Base-by-base conservation (phyloP, 805 yeast genomes). In the Candida golubevii region DNA sequence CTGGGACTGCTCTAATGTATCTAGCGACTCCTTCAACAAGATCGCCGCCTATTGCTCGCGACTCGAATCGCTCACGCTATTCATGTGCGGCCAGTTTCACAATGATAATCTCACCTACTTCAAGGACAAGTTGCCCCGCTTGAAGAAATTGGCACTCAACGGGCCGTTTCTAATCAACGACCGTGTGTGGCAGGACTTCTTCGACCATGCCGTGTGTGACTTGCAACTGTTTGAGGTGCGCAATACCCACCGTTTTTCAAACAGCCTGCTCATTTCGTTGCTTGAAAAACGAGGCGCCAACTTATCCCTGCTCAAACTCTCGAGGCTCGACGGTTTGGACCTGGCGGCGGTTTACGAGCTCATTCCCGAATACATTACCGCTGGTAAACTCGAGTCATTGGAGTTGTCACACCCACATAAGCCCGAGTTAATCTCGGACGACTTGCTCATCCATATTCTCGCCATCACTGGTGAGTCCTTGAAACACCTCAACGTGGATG, bases 21-120 rank as follows among this genome's bases (percentile, higher is more conserved):
- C 80, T 23, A 73, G 75, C 34, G 83, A 78, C 48, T 77, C 93
- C 0, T 74, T 83, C 48, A 76, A 78, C 54, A 73, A 80, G 50
- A 79, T 93, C 33, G 89, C 90, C 0, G 72, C 95, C 0, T 84
- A 68, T 59, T 87, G 96, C 53, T 96, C 97, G 0, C 72, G 82
- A 26, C 49, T 93, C 4, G 81, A 77, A 51, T 62, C 71, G 1
- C 61, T 93, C 36, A 83, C 83, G 0, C 67, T 93, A 36, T 80
- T 81, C 46, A 91, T 90, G 97, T 91, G 98, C 69, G 99, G 99
- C 5, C 90, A 86, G 54, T 66, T 93, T 34, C 88, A 85, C 54
- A 86, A 86, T 59, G 89, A 83, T 50, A 83, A 85, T 45, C 61
- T 93, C 46, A 59, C 69, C 13, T 85, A 88, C 58, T 79, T 77